Evolutionary conservation across 768 basidiomycete species (phyloP).

Genomic region (Neoboletus magnificus): DNA sequence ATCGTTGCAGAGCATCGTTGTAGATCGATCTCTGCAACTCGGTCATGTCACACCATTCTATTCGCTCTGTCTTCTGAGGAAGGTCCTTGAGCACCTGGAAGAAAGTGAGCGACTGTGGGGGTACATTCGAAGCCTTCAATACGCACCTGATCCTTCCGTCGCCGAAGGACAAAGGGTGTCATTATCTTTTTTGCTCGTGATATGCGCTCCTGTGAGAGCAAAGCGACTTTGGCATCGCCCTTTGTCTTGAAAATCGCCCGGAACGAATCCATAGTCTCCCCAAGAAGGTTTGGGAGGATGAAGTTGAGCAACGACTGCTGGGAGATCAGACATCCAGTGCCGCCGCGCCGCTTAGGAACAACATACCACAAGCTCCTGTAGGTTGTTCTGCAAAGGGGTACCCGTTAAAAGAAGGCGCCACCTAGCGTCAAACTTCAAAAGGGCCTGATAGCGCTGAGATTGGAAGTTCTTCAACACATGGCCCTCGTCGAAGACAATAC

Average conservation of each 20-base stretch:
- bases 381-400: constrained; percentile 90
- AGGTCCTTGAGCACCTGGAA: constrained; percentile 84
- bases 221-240: constrained; percentile 82
- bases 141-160: constrained; percentile 87
- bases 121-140: not conserved
- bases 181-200: constrained; percentile 98
- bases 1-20: constrained; percentile 78
- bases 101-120: not conserved
- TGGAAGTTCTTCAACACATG: constrained; percentile 97
- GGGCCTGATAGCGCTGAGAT: constrained; percentile 90
- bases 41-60: constrained; percentile 96
- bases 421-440: constrained; percentile 78
- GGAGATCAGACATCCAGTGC: constrained; percentile 4
- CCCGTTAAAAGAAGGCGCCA: constrained; percentile 95
- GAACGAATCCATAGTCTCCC: constrained; percentile 69
- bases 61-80: constrained; percentile 87
- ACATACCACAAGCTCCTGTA: constrained; percentile 84
- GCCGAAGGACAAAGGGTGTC: constrained; percentile 97
- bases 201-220: constrained; percentile 90
- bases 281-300: constrained; percentile 90
- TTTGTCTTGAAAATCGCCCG: constrained; percentile 97
- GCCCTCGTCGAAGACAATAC: constrained; percentile 94
- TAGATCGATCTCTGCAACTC: constrained; percentile 79
- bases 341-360: not conserved
- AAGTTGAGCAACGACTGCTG: constrained; percentile 93